Evolutionary conservation across 768 basidiomycete species (phyloP), one percentile per base, ranked within the genome.

Genomic region (Trichaptum fuscoviolaceum): DNA sequence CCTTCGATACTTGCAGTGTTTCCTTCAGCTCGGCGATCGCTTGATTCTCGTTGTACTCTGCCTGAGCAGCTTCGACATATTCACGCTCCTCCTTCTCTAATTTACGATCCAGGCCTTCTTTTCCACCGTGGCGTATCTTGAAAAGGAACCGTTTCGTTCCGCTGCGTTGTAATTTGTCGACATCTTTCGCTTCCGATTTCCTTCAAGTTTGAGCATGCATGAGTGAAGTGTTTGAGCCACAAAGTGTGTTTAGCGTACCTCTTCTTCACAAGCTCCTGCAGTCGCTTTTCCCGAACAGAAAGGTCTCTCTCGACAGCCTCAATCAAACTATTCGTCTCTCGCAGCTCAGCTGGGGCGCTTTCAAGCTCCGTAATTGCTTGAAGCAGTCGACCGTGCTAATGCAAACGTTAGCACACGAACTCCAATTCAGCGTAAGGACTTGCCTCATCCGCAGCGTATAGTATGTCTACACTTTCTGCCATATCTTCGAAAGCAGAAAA

Each of bases 121-220:
- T 52, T 20, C 42, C 42, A 6, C 42, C 42, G 42, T 52, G 42
- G 12, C 42, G 12, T 15, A 52, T 12, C 20, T 52, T 52, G 42
- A 52, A 52, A 20, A 52, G 42, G 20, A 52, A 52, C 3, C 42
- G 42, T 52, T 52, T 52, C 42, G 42, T 52, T 2, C 42, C 42
- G 10, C 42, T 52, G 42, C 42, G 42, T 52, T 52, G 42, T 3
- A 52, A 12, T 20, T 52, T 52, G 20, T 52, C 42, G 15, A 52
- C 42, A 52, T 52, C 42, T 52, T 52, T 52, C 42, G 42, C 42
- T 52, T 52, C 42, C 42, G 42, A 52, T 52, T 52, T 52, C 42
- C 42, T 52, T 15, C 2, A 2, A 6, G 42, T 12, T 52, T 52
- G 42, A 52, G 20, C 20, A 15, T 52, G 6, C 42, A 20, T 52